phyloP scores from a whole-genome alignment of 108 stramenopile genomes.

The Skeletonema marinoi region DNA sequence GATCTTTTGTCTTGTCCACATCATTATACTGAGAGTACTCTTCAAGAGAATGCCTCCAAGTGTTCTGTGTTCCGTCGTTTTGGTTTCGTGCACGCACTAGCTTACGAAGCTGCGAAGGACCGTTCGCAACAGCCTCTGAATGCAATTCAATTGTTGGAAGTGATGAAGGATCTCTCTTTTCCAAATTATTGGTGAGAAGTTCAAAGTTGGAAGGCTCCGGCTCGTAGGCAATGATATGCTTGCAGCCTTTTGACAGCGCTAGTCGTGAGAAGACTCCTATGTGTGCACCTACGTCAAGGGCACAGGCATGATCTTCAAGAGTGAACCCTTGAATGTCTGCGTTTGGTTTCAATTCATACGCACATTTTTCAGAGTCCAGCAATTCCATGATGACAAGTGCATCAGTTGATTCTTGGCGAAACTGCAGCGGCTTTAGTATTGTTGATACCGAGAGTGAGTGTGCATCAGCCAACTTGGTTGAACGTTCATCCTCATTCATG shows the following conservation, averaged over 20 bases:
- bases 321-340: slow-evolving; percentile 36
- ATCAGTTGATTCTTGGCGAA: slow-evolving; percentile 51
- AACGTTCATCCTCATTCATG: slow-evolving; percentile 28
- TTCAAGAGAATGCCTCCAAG: slow-evolving; percentile 55
- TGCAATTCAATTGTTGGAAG: slow-evolving; percentile 26
- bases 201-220: slow-evolving; percentile 54
- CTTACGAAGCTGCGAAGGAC: slow-evolving; percentile 19
- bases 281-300: slow-evolving; percentile 56
- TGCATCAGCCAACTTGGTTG: slow-evolving; percentile 20
- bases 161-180: background rate
- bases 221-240: slow-evolving; percentile 52
- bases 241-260: slow-evolving; percentile 46
- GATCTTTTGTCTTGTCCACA: slow-evolving; percentile 39
- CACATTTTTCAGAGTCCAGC: slow-evolving; percentile 40
- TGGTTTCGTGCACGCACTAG: slow-evolving; percentile 48
- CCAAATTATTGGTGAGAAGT: slow-evolving; percentile 48
- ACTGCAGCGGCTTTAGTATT: slow-evolving; percentile 18
- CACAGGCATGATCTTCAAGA: slow-evolving; percentile 32
- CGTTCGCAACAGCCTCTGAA: slow-evolving; percentile 37
- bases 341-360: slow-evolving; percentile 25
- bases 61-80: slow-evolving; percentile 52
- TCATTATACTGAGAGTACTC: slow-evolving; percentile 50
- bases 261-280: slow-evolving; percentile 57
- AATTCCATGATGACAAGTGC: slow-evolving; percentile 55
- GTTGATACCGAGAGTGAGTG: slow-evolving; percentile 35